phyloP scores from a whole-genome alignment of 305 asterid species.

The Salvia sclarea region DNA sequence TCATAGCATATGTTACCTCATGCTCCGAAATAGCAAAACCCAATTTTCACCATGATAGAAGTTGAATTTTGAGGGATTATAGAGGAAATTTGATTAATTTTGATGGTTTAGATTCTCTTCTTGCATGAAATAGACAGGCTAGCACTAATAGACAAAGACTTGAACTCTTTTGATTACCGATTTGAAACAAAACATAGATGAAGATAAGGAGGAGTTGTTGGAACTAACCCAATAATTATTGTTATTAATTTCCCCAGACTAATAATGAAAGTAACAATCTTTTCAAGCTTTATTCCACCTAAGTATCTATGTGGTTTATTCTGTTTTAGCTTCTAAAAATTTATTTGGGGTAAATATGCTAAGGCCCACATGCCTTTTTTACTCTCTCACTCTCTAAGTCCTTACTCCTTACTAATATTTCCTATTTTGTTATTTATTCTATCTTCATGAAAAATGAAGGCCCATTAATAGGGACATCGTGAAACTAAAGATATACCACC shows the following conservation, averaged over 20 bases:
- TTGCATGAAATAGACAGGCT: slow-evolving; percentile 25
- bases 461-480: neutral
- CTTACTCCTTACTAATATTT: too few species aligned
- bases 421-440: neutral
- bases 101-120: slow-evolving; percentile 15
- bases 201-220: slow-evolving; percentile 26
- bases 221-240: slow-evolving; percentile 22
- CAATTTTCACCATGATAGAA: neutral
- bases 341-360: neutral
- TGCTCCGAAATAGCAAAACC: neutral
- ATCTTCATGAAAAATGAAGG: neutral
- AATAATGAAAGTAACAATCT: slow-evolving; percentile 10
- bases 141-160: neutral
- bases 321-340: neutral
- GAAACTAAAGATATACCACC: neutral
- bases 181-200: slow-evolving; percentile 19
- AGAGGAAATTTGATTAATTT: neutral
- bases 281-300: neutral
- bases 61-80: neutral
- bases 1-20: neutral
- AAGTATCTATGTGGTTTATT: neutral
- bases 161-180: neutral
- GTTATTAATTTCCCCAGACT: slow-evolving; percentile 4
- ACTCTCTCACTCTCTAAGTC: too few species aligned
- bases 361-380: neutral